Percentiles rank a stretch among this genome's conserved stretches.
Evolutionary conservation across 2,329 filamentous ascomycete genomes (phyloP).

Genomic region (Botrytis fragariae): DNA sequence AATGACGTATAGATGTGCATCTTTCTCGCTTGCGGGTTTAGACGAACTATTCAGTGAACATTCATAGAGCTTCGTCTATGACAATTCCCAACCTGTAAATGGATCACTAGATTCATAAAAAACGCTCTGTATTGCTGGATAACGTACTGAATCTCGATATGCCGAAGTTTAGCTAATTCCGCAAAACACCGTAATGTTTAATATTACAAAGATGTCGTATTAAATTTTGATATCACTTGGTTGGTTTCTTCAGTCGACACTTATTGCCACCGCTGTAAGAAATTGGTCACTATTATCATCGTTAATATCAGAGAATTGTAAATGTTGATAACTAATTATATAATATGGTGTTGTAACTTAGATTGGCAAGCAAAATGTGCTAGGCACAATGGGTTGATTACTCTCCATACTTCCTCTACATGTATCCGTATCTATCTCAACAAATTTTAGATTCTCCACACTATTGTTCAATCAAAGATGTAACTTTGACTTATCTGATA

Average conservation of each 20-base stretch:
- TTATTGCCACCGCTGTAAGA: fast-evolving
- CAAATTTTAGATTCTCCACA: fast-evolving
- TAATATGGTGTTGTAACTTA: not conserved
- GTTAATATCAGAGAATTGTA: no score
- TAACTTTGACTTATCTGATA: not conserved
- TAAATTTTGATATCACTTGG: not conserved
- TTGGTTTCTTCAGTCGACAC: fast-evolving
- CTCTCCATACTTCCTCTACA: not conserved
- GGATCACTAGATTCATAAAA: no score
- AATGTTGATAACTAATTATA: not conserved
- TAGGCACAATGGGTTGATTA: not conserved
- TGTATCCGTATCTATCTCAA: fast-evolving
- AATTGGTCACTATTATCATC: no score
- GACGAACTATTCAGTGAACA: not conserved
- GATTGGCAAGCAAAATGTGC: not conserved
- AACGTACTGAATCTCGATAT: not conserved
- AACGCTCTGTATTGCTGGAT: no score
- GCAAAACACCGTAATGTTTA: not conserved
- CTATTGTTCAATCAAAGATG: fast-evolving
- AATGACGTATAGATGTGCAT: fast-evolving
- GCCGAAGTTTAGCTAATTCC: not conserved
- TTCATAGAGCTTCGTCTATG: not conserved
- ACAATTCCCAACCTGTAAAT: fast-evolving
- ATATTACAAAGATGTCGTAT: not conserved
- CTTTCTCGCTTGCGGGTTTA: not conserved